These are phyloP conservation scores for Pestalotiopsis fici DNA, from an alignment of 2,329 filamentous ascomycete species.

Conservation along the genomic window DNA sequence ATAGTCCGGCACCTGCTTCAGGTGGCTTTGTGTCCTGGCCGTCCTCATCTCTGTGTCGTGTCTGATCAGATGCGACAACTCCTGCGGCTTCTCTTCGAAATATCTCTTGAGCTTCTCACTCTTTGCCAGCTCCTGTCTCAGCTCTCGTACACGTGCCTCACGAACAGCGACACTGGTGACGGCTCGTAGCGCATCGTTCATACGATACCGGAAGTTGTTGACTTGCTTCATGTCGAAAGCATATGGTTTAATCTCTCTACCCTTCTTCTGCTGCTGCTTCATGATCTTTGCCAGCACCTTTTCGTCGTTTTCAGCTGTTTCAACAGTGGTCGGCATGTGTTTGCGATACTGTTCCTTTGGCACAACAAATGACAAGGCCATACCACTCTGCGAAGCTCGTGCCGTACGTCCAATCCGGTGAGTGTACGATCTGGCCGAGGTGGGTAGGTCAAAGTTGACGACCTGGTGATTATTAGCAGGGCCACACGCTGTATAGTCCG, in stretches of 20 bases:
- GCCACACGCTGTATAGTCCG: background rate
- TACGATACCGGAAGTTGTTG: slow-evolving; percentile 91
- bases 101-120: slow-evolving; percentile 92
- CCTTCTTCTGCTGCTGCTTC: slow-evolving; percentile 75
- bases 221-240: slow-evolving; percentile 93
- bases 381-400: slow-evolving; percentile 86
- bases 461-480: slow-evolving; percentile 39
- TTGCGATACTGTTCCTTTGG: slow-evolving; percentile 81
- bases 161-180: slow-evolving; percentile 83
- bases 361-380: slow-evolving; percentile 93
- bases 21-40: slow-evolving; percentile 81
- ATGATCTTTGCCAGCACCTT: slow-evolving; percentile 78
- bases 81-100: slow-evolving; percentile 95
- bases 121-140: slow-evolving; percentile 87
- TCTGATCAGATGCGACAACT: slow-evolving; percentile 75
- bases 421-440: slow-evolving; percentile 88
- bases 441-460: slow-evolving; percentile 94
- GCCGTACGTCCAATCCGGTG: slow-evolving; percentile 95
- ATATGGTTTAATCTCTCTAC: slow-evolving; percentile 84
- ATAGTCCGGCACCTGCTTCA: slow-evolving; percentile 94
- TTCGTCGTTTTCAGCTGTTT: slow-evolving; percentile 80
- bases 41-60: slow-evolving; percentile 88
- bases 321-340: slow-evolving; percentile 81
- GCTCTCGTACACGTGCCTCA: slow-evolving; percentile 72
- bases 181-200: slow-evolving; percentile 86